Evolutionary conservation across 352 stramenopile species (phyloP), one percentile per base, ranked within the genome.

Genomic region (Phytophthora palmivora): DNA sequence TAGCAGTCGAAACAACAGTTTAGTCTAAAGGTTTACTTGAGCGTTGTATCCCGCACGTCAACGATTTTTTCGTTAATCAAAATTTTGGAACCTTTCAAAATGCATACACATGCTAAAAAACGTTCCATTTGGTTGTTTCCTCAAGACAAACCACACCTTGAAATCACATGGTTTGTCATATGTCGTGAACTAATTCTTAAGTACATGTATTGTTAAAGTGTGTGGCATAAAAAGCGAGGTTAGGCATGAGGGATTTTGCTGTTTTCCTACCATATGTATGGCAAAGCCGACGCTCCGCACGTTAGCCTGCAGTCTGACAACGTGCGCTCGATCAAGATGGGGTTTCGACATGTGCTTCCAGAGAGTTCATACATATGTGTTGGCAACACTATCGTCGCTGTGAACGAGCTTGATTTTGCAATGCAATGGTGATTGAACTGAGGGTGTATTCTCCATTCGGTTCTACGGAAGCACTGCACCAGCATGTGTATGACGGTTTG

Each of bases 301-400:
- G n/a, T 42, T 45, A 56, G 39, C 41, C 46, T 22, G 39, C 6
- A 52, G 5, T 12, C n/a, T 53, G 9, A 36, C n/a, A 41, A n/a
- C 19, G 16, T 41, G 55, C 44, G 45, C 30, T 41, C 7, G 32
- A 34, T 9, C 19, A 12, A 49, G 47, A 58, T 58, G 37, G n/a
- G 38, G 11, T 33, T 32, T 47, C 33, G 32, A 52, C 57, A 59
- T 22, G 48, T 59, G 39, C 39, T 65, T 41, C 47, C 28, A 51
- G 46, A 58, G 56, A 63, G 44, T 15, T 45, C 10, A 4, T 41
- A n/a, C 38, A 50, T 46, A 37, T 63, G 22, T 21, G 24, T 28
- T n/a, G n/a, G 24, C 24, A 6, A 28, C 6, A 2, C 8, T 11
- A 26, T 32, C 34, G 21, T 45, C 11, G 22, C 37, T 22, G 28